Base-by-base conservation (phyloP, 106 monocot species). In the Cymbidium sinense region DNA sequence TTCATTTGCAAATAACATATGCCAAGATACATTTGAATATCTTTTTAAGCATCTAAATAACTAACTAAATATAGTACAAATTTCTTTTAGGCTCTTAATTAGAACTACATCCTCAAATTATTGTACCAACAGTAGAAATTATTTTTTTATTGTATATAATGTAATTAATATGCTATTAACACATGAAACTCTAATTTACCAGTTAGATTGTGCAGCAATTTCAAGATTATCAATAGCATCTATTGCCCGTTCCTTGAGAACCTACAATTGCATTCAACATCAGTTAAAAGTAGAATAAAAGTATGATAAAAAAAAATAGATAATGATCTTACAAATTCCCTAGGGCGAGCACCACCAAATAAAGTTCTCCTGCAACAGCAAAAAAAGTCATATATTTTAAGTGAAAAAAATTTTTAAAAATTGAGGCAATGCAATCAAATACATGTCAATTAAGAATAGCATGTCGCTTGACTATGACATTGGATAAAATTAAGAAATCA, bases 311-410 rank as follows among this genome's bases (percentile, higher is more conserved):
- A 17, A 33, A 4, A n/a, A 23, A n/a, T 15, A 58, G 36, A 30
- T 17, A 77, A 20, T 67, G 4, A 27, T 50, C 85, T 65, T 85
- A 95, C 95, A 43, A 89, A 79, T 86, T 95, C 95, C 70, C 95
- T 75, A 58, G 95, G 95, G 7, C 95, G 91, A n/a, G 89, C 95
- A 39, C 91, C 91, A 82, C 95, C 95, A 86, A 95, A 95, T 20
- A 95, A 81, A 67, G 84, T 80, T 83, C 83, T 86, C 85, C 95
- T 95, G 71, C 37, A 83, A 23, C 37, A 78, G 70, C 43, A 81
- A 76, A 90, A 75, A 15, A 27, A 0, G 43, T 31, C 21, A 65
- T 15, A 58, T 58, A 54, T 67, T 13, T 47, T 47, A 47, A 47
- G 47, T 69, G 69, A 13, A 69, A 62, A 27, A 25, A 25, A 7